These are phyloP conservation scores for Scheffersomyces quercinus DNA, from an alignment of 1,139 yeast genomes.

Conservation along the genomic window DNA sequence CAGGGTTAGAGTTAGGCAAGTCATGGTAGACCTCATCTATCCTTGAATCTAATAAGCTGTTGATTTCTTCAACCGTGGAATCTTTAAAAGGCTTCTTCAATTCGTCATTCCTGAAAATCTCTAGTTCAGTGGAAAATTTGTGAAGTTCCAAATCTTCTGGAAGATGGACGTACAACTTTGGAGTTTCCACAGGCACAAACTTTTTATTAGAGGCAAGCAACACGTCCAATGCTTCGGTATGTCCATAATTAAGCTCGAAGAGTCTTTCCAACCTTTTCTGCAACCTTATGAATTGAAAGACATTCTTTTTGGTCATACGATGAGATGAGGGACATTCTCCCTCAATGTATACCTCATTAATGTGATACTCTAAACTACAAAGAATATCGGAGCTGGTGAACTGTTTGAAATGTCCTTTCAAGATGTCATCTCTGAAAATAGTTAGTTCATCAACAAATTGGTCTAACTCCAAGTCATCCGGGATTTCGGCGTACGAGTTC, in stretches of 20 bases:
- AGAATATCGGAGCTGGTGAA: slow-evolving; percentile 9
- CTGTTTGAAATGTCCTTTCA: neutral
- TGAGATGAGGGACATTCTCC: slow-evolving; percentile 13
- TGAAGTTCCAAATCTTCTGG: slow-evolving; percentile 18
- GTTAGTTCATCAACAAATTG: slow-evolving; percentile 24
- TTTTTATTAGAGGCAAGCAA: slow-evolving; percentile 12
- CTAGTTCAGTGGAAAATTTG: slow-evolving; percentile 9
- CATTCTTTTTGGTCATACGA: slow-evolving; percentile 17
- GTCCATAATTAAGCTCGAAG: slow-evolving; percentile 27
- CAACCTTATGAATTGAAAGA: slow-evolving; percentile 19
- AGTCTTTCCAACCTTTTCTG: slow-evolving; percentile 18
- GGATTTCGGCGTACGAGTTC: slow-evolving; percentile 18
- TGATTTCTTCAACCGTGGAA: slow-evolving; percentile 14
- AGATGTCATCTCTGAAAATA: slow-evolving; percentile 11
- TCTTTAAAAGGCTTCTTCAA: slow-evolving; percentile 16
- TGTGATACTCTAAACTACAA: slow-evolving; percentile 15
- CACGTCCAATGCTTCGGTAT: slow-evolving; percentile 33
- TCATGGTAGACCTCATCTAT: slow-evolving; percentile 18
- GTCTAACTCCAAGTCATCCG: slow-evolving; percentile 24
- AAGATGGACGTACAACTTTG: slow-evolving; percentile 11
- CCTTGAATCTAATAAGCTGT: slow-evolving; percentile 15
- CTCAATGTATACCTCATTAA: slow-evolving; percentile 14
- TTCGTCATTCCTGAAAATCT: slow-evolving; percentile 8
- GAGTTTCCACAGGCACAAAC: neutral
- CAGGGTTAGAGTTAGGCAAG: slow-evolving; percentile 13